Conservation (phyloP, 2,329 filamentous ascomycete species). For the Fulvia fulva region DNA sequence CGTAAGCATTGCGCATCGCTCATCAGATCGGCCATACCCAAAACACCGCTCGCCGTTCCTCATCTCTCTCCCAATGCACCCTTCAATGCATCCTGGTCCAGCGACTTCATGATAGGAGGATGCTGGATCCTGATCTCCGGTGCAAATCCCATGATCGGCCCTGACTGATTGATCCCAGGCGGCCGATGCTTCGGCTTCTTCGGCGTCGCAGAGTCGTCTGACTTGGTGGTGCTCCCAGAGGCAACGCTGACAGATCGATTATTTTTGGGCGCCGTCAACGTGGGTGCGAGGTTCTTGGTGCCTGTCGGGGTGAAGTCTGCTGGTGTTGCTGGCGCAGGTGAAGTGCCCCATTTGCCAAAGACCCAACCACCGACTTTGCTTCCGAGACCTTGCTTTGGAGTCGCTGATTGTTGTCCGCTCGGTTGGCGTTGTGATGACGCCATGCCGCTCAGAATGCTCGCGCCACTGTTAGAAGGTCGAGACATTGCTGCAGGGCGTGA, state of each 20-base stretch:
- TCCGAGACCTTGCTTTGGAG: constrained; percentile 36
- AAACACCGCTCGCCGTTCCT: neutral
- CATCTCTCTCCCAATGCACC: constrained; percentile 21
- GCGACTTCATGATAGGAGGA: constrained; percentile 53
- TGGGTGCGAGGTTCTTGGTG: constrained; percentile 7
- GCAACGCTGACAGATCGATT: constrained; percentile 14
- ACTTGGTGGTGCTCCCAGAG: constrained; percentile 18
- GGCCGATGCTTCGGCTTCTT: constrained; percentile 46
- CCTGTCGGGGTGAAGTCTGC: constrained; percentile 27
- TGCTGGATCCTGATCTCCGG: constrained; percentile 50
- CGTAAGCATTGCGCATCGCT: neutral
- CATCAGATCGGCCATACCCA: constrained; percentile 1
- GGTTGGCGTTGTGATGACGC: constrained; percentile 17
- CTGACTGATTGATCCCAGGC: constrained; percentile 73
- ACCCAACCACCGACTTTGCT: constrained; percentile 64
- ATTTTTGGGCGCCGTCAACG: constrained; percentile 11
- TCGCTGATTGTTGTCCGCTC: constrained; percentile 4
- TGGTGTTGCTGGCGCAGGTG: neutral
- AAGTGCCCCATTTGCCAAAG: constrained; percentile 57
- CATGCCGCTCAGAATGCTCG: constrained; percentile 32
- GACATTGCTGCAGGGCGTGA: constrained; percentile 39
- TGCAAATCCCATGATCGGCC: constrained; percentile 68
- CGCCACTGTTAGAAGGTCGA: constrained; percentile 31
- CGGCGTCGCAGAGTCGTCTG: constrained; percentile 31
- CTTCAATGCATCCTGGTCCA: constrained; percentile 59